Evolutionary conservation across 495 filamentous ascomycete species (phyloP), one percentile per base, ranked within the genome.

Genomic region (Penicillium malachiteum): DNA sequence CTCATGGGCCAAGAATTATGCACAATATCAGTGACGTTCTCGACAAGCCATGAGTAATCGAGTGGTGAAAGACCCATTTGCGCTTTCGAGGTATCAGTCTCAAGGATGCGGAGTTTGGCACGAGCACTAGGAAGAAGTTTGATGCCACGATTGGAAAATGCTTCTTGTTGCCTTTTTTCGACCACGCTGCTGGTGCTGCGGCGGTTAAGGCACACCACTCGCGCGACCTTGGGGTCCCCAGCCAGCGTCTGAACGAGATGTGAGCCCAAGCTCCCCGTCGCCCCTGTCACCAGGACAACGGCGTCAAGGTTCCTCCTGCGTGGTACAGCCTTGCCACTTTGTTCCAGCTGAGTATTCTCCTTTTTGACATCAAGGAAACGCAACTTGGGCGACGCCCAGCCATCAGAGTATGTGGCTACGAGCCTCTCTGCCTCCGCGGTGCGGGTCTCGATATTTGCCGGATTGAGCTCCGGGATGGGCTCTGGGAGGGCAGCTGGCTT

Each of bases 221-320:
- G 54, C 6, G 66, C 42, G 0, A 84, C 75, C 5, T 65, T 32
- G 0, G 65, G 59, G 8, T 62, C 51, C 6, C 54, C 30, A 11
- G 74, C 71, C 7, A 80, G 40, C 11, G 72, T 43, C 1, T 69
- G 70, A 8, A 78, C 72, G 0, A 80, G 56, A 50, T 81, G 76
- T 1, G 65, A 65, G 14, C 78, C 78, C 10, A 81, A 39, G 45
- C 76, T 74, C 0, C 78, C 78, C 3, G 80, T 81, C 12, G 71
- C 75, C 14, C 77, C 79, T 3, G 83, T 86, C 5, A 86, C 60
- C 12, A 86, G 51, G 1, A 85, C 65, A 2, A 37, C 34, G 7
- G 34, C 34, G 7, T 37, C 34, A 37, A 37, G 34, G 2, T 37
- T 26, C 21, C 1, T 26, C 21, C 4, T 26, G 21, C 21, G 21